These are phyloP conservation scores for Echium plantagineum DNA, from an alignment of 257 asterid genomes.

Conservation along the genomic window DNA sequence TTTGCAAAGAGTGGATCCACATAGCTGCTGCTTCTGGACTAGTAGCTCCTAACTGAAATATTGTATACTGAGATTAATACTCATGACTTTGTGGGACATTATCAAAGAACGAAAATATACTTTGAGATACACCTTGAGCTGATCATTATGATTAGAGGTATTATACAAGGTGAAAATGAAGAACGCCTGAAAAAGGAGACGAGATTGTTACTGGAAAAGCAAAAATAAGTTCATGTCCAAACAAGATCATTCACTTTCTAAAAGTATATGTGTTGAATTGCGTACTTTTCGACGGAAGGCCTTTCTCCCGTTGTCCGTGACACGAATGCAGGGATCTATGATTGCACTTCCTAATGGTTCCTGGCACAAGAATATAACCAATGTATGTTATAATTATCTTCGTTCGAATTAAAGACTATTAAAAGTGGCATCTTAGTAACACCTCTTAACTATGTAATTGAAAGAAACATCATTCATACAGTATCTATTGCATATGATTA, in stretches of 20 bases:
- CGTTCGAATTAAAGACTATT: too few relatives aligned
- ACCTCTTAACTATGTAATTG: too few relatives aligned
- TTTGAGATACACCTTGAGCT: constrained; percentile 49
- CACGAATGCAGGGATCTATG: constrained; percentile 85
- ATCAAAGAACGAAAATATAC: constrained; percentile 1
- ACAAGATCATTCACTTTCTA: background rate
- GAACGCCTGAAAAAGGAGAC: constrained; percentile 30
- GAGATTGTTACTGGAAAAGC: background rate
- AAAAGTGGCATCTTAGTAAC: too few relatives aligned
- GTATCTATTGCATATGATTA: too few relatives aligned
- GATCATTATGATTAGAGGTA: constrained; percentile 76
- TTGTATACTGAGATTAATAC: constrained; percentile 3
- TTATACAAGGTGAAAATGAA: constrained; percentile 46
- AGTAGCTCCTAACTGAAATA: constrained; percentile 54
- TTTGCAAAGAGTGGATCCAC: constrained; percentile 67
- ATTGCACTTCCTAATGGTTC: constrained; percentile 78
- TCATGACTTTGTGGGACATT: background rate
- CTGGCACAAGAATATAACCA: constrained; percentile 23
- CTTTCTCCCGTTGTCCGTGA: constrained; percentile 84
- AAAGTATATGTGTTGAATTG: background rate
- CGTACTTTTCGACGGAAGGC: constrained; percentile 37
- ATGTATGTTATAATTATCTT: background rate
- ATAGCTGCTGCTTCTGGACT: constrained; percentile 82
- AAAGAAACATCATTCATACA: too few relatives aligned
- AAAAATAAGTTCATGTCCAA: background rate